Base-by-base conservation (phyloP, 2,329 filamentous ascomycete species). In the Diaporthe citriasiana region DNA sequence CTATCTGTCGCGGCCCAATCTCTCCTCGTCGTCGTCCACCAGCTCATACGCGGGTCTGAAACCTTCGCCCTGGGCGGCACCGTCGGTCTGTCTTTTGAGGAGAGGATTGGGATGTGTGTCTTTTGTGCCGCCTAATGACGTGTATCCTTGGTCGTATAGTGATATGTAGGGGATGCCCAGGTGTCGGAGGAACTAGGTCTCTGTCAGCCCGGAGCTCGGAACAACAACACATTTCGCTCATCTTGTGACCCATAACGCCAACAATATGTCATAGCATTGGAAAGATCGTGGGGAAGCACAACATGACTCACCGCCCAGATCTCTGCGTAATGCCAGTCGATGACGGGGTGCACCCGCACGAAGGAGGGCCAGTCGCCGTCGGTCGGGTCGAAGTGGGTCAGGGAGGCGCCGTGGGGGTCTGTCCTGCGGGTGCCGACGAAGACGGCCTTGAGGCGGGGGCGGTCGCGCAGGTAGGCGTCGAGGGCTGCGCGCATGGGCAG, bases 261-360 rank as follows among this genome's bases (percentile, higher is more conserved):
- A n/a, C n/a, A n/a, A n/a, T n/a, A n/a, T n/a, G n/a, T n/a, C n/a
- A n/a, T n/a, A n/a, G n/a, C n/a, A n/a, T 35, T 35, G 33, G 33
- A 7, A 42, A 15, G 40, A 42, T 1, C 15, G 15, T 42, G 17
- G 10, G 45, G 22, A 50, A 50, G 45, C 33, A 17, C 8, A 50
- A 33, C 22, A 45, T n/a, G 73, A 88, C 94, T 87, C 80, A 97
- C 95, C 25, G 92, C 91, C 97, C 97, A 98, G 71, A 98, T 96
- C 82, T 98, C 96, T 15, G 91, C 90, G 83, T 98, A 98, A 82
- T 97, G 94, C 97, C 97, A 99, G 83, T 99, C 97, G 80, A 99
- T 95, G 13, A 99, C 94, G 0, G 97, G 96, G 83, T 99, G 95
- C 75, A 98, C 89, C 74, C 97, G 91, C 92, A 98, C 95, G 80